These are phyloP conservation scores for Coniferiporia weirii DNA, from an alignment of 1,284 basidiomycete genomes.

Conservation along the genomic window DNA sequence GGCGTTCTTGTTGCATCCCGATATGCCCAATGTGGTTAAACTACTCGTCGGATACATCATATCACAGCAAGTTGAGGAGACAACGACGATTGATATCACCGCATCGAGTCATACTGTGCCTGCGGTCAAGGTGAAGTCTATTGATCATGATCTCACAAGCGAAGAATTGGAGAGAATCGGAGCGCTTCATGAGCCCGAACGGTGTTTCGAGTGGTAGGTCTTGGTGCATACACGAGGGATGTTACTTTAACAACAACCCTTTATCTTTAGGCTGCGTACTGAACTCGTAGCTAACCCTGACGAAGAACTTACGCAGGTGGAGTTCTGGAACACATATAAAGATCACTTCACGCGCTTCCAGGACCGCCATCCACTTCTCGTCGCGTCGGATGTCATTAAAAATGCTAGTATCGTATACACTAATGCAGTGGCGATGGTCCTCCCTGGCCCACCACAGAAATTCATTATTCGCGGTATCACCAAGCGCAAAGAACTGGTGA, in stretches of 20 bases:
- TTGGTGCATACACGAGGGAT: conserved; percentile 4
- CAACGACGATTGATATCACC: conserved; percentile 54
- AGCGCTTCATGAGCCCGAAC: conserved; percentile 58
- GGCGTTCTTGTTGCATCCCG: conserved; percentile 62
- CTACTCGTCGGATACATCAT: conserved; percentile 63
- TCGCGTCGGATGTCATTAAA: conserved; percentile 85
- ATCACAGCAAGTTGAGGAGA: conserved; percentile 64
- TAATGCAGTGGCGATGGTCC: conserved; percentile 77
- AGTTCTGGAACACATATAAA: conserved; percentile 86
- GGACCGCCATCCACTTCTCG: conserved; percentile 55
- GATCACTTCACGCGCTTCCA: conserved; percentile 56
- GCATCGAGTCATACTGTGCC: conserved; percentile 52
- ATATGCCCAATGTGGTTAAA: conserved; percentile 62
- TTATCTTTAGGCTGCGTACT: conserved; percentile 63
- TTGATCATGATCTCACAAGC: conserved; percentile 56
- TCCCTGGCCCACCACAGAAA: conserved; percentile 58
- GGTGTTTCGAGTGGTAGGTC: conserved; percentile 72
- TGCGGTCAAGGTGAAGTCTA: conserved; percentile 38
- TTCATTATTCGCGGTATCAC: conserved; percentile 81
- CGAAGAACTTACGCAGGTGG: conserved; percentile 81
- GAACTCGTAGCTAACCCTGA: conserved; percentile 69
- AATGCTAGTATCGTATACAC: conserved; percentile 76
- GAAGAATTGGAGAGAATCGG: conserved; percentile 62
- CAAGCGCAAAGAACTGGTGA: conserved; percentile 51
- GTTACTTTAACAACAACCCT: conserved; percentile 5